Evolutionary conservation across 2,329 filamentous ascomycete genomes (phyloP).

Genomic region (Talaromyces sp.): DNA sequence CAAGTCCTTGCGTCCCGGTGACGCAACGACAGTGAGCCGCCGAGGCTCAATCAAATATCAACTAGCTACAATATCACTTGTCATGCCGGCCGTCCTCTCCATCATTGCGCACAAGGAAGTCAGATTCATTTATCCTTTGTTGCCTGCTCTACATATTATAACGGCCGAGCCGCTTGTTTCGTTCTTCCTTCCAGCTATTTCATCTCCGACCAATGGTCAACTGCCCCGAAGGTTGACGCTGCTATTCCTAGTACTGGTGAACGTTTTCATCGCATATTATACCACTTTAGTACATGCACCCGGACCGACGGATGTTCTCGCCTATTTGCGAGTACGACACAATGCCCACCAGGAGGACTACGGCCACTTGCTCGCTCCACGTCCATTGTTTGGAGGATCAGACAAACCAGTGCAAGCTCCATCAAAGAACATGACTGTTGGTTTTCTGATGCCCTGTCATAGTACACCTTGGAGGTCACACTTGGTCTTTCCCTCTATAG

Average conservation of each 20-base stretch:
- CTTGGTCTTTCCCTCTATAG: conserved; percentile 69
- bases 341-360: conserved; percentile 53
- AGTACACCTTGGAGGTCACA: conserved; percentile 92
- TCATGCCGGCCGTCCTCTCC: conserved; percentile 64
- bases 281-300: conserved; percentile 73
- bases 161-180: conserved; percentile 63
- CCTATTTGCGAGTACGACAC: conserved; percentile 72
- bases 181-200: conserved; percentile 58
- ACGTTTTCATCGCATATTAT: conserved; percentile 69
- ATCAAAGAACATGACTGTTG: conserved; percentile 50
- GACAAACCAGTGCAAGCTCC: conserved; percentile 17
- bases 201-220: conserved; percentile 28
- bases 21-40: background rate
- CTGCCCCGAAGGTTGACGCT: conserved; percentile 54
- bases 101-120: conserved; percentile 93
- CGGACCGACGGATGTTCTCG: conserved; percentile 70
- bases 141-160: conserved; percentile 80
- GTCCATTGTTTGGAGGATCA: conserved; percentile 18
- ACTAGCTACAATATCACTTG: conserved; percentile 57
- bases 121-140: conserved; percentile 89
- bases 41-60: conserved; percentile 44
- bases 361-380: conserved; percentile 17
- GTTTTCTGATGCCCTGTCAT: conserved; percentile 94
- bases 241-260: conserved; percentile 58
- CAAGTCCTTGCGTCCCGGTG: conserved; percentile 39